Conservation (phyloP, 2,329 filamentous ascomycete genomes). For the Pseudocercospora musae region DNA sequence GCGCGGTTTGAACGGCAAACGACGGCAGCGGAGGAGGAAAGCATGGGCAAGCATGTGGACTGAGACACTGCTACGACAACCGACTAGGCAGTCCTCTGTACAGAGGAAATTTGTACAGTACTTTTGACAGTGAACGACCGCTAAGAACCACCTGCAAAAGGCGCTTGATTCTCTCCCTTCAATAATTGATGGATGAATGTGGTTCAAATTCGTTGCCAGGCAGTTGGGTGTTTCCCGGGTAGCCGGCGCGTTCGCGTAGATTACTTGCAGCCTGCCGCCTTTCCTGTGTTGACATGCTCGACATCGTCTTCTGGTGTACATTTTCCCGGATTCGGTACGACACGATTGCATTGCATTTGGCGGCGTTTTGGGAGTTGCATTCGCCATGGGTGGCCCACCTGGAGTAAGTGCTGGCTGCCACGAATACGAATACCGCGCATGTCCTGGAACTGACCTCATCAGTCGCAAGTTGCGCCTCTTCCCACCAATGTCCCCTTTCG, state of each 20-base stretch:
- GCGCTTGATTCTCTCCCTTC: not conserved
- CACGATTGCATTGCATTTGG: slow-evolving; percentile 1
- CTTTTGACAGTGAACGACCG: not conserved
- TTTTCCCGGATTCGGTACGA: not conserved
- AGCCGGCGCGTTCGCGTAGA: not conserved
- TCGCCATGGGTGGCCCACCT: slow-evolving; percentile 23
- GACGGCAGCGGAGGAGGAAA: not conserved
- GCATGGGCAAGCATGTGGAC: slow-evolving; percentile 4
- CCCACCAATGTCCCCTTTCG: slow-evolving; percentile 85
- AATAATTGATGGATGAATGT: not conserved
- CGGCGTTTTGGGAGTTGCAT: slow-evolving; percentile 26
- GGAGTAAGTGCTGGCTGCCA: slow-evolving; percentile 27
- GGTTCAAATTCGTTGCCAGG: slow-evolving; percentile 8
- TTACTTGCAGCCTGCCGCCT: slow-evolving; percentile 2
- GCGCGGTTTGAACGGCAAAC: not conserved
- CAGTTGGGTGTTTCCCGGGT: slow-evolving; percentile 3
- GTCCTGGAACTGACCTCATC: slow-evolving; percentile 8
- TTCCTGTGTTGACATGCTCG: not conserved
- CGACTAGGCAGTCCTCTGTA: not conserved
- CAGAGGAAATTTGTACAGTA: slow-evolving; percentile 4
- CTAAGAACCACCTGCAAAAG: not conserved
- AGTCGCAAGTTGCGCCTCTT: slow-evolving; percentile 87
- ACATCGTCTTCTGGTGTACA: too few species aligned
- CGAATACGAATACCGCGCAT: too few species aligned
- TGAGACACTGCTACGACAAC: slow-evolving; percentile 7